Conservation (phyloP, 441 rosid genomes). For the Populus trichocarpa region DNA sequence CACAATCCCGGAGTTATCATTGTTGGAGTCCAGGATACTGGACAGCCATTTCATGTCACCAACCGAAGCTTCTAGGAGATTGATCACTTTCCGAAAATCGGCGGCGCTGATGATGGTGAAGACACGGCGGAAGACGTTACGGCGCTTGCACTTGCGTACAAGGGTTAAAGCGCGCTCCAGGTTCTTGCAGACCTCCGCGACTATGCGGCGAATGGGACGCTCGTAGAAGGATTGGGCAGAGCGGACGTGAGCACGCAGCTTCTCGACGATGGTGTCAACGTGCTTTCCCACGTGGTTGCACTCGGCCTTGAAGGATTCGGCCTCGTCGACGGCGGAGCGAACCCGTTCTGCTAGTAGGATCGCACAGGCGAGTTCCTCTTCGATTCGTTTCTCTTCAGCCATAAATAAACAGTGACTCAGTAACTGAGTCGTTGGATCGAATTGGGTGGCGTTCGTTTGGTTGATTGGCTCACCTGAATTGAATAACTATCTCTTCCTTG, state of each 20-base stretch:
- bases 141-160: constrained; percentile 45
- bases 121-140: constrained; percentile 46
- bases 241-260: constrained; percentile 50
- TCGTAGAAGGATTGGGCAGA: constrained; percentile 45
- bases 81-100: constrained; percentile 45
- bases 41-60: constrained; percentile 56
- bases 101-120: constrained; percentile 48
- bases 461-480: neutral
- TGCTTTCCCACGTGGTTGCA: constrained; percentile 37
- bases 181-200: constrained; percentile 48
- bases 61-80: constrained; percentile 48
- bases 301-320: constrained; percentile 39
- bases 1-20: constrained; percentile 9
- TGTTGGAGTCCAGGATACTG: constrained; percentile 35
- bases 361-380: constrained; percentile 34
- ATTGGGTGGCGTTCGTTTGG: neutral
- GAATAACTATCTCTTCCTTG: neutral
- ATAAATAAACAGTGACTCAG: neutral
- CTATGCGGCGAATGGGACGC: constrained; percentile 45
- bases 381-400: constrained; percentile 50
- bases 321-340: constrained; percentile 39
- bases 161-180: constrained; percentile 54
- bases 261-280: constrained; percentile 36
- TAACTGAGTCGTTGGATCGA: neutral
- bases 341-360: constrained; percentile 43